Evolutionary conservation across 2,329 filamentous ascomycete species (phyloP), one percentile per base, ranked within the genome.

Genomic region (Diplodia sapinea): DNA sequence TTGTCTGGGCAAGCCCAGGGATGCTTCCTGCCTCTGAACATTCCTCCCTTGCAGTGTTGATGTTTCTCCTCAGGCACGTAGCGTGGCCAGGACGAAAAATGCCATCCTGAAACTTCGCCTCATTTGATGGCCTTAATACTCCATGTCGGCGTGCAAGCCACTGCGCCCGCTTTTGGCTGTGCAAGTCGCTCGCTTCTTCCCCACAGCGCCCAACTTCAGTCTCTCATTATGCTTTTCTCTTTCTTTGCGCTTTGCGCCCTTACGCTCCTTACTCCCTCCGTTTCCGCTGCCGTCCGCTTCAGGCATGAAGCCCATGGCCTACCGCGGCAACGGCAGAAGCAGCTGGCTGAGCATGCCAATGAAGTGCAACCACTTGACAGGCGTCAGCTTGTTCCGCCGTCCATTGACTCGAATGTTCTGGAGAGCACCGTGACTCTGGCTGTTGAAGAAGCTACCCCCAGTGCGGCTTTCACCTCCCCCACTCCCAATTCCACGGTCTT

Each of bases 201-300:
- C n/a, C 29, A 23, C 59, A 38, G 43, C 17, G 12, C 31, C 20
- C 47, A 17, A 17, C 26, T 43, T 36, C 56, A 26, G 31, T 55
- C 56, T 43, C 33, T 62, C 54, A 36, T 62, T 43, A 67, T 62
- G 56, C 54, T 40, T 62, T 33, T 40, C n/a, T 29, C 33, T 29
- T 67, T 49, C 33, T 33, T 47, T 31, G 56, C 65, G 56, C 55
- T 67, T n/a, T 62, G 56, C 56, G 65, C 56, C 11, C 56, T 67
- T 67, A 26, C 65, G 6, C 49, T 67, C 65, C 17, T 67, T 67
- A 20, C 62, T 12, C 31, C 4, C 13, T 31, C 33, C 9, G 62
- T 29, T 11, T 29, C 40, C 23, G 62, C 33, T n/a, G 62, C 62
- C 7, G 62, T 47, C 2, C 54, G 62, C 20, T 65, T 54, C 36